Conservation (phyloP, 2,329 filamentous ascomycete species). For the Penicillium decumbens region DNA sequence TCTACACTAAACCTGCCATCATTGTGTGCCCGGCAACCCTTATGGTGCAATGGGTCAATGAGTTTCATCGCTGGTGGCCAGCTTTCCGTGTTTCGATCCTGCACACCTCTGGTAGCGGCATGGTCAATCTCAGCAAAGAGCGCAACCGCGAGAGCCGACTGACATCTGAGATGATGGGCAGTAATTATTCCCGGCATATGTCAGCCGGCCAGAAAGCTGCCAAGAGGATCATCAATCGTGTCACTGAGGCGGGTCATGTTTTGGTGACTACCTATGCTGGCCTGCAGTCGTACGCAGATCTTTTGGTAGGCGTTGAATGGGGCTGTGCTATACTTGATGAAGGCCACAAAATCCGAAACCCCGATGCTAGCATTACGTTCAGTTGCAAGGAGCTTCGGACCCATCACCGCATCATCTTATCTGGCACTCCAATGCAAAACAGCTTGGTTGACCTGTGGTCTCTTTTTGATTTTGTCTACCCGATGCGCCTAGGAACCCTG, state of each 20-base stretch:
- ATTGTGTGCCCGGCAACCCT: constrained; percentile 92
- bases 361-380: constrained; percentile 89
- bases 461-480: constrained; percentile 94
- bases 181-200: constrained; percentile 34
- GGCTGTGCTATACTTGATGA: constrained; percentile 92
- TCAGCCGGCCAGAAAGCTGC: constrained; percentile 62
- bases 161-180: constrained; percentile 54
- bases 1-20: constrained; percentile 76
- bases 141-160: constrained; percentile 59
- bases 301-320: constrained; percentile 81
- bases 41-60: constrained; percentile 95
- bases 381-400: constrained; percentile 92
- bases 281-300: constrained; percentile 82
- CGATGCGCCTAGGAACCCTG: constrained; percentile 87
- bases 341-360: constrained; percentile 96
- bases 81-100: constrained; percentile 91
- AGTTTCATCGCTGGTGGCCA: constrained; percentile 99
- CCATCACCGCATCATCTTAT: constrained; percentile 84
- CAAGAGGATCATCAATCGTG: constrained; percentile 73
- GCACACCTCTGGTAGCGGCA: constrained; percentile 92
- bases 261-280: constrained; percentile 94
- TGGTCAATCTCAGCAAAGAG: constrained; percentile 71
- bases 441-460: constrained; percentile 95
- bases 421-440: constrained; percentile 96
- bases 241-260: constrained; percentile 80